These are phyloP conservation scores for Paramyrothecium sp. DNA, from an alignment of 2,329 filamentous ascomycete genomes.

Conservation along the genomic window DNA sequence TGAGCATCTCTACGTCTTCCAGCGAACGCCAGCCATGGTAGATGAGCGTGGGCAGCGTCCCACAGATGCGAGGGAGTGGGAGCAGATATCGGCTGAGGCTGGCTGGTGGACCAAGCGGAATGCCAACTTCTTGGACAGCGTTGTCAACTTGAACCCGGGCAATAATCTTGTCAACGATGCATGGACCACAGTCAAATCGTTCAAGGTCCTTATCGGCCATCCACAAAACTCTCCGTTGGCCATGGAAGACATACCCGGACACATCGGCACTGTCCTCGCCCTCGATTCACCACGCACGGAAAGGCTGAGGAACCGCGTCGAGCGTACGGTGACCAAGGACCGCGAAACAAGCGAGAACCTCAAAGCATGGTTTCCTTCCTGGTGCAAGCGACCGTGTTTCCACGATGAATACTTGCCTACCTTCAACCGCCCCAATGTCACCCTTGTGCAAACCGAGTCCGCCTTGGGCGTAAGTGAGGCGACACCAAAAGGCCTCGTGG, in stretches of 20 bases:
- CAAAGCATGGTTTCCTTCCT: constrained; percentile 58
- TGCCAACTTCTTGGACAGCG: constrained; percentile 11
- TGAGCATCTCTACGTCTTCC: constrained; percentile 51
- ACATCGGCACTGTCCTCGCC: constrained; percentile 31
- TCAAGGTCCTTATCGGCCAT: constrained; percentile 32
- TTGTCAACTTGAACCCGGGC: constrained; percentile 39
- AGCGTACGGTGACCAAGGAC: constrained; percentile 37
- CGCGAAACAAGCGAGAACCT: constrained; percentile 47
- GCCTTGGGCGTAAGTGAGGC: constrained; percentile 40
- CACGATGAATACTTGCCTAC: constrained; percentile 56
- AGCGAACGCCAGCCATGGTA: constrained; percentile 48
- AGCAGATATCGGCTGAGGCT: constrained; percentile 24
- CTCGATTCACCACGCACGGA: constrained; percentile 42
- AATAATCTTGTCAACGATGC: constrained; percentile 47
- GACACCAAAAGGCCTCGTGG: constrained; percentile 45
- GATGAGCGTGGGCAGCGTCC: constrained; percentile 32
- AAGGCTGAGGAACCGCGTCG: constrained; percentile 42
- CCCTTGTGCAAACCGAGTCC: constrained; percentile 52
- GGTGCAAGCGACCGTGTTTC: constrained; percentile 64
- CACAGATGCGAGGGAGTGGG: constrained; percentile 41
- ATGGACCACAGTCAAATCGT: constrained; percentile 36
- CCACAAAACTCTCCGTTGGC: constrained; percentile 12
- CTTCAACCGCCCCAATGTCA: constrained; percentile 60
- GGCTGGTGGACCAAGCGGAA: constrained; percentile 51
- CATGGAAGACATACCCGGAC: constrained; percentile 18